Evolutionary conservation across 2,329 filamentous ascomycete genomes (phyloP).

Genomic region (Truncatella angustata): DNA sequence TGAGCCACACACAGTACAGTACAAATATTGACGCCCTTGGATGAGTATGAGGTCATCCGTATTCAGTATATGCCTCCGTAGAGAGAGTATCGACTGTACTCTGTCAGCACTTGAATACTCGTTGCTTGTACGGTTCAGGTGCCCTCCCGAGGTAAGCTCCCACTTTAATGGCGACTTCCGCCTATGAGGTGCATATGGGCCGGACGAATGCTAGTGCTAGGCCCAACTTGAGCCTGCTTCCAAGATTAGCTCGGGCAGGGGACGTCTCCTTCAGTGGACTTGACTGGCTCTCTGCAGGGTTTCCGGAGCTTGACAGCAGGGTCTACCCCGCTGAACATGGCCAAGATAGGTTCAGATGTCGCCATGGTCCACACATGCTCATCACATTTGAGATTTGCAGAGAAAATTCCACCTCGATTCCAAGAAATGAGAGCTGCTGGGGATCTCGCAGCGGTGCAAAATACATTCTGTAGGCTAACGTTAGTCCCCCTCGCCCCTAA

Average conservation of each 20-base stretch:
- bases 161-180: neutral
- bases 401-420: neutral
- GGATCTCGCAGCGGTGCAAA: neutral
- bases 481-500: too few species aligned
- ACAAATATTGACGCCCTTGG: too few species aligned
- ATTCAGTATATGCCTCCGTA: too few species aligned
- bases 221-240: too few species aligned
- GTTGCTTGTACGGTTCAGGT: too few species aligned
- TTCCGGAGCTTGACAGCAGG: neutral
- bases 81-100: too few species aligned
- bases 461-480: too few species aligned
- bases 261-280: neutral
- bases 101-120: too few species aligned
- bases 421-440: neutral
- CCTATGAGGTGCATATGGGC: neutral
- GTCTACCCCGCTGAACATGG: conserved; percentile 8
- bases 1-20: too few species aligned
- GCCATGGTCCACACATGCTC: neutral
- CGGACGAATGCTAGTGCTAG: too few species aligned
- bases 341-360: neutral
- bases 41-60: too few species aligned
- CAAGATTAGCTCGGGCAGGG: neutral
- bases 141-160: too few species aligned
- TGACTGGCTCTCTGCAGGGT: neutral
- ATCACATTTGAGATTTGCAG: neutral